Evolutionary conservation across 2,329 filamentous ascomycete species (phyloP), one percentile per base, ranked within the genome.

Genomic region (Saccharata proteae): DNA sequence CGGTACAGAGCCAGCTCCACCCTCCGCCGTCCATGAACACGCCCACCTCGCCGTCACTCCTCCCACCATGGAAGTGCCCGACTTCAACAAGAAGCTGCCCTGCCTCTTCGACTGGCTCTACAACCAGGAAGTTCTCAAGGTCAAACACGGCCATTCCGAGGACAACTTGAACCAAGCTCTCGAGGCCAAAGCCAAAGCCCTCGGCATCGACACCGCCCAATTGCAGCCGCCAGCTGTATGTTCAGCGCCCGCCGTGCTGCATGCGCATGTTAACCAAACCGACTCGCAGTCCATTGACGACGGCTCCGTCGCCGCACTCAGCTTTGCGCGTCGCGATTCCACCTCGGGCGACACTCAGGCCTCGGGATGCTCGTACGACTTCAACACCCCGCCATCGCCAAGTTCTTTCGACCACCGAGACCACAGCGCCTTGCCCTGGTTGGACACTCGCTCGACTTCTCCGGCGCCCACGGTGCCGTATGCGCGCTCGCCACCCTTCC

Each of bases 81-180:
- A n/a, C n/a, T n/a, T n/a, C n/a, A n/a, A n/a, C n/a, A n/a, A n/a
- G n/a, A n/a, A n/a, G n/a, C n/a, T n/a, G n/a, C n/a, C n/a, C n/a
- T n/a, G n/a, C n/a, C n/a, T n/a, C 23, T 28, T 35, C 17, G 33
- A 27, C 19, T 24, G 25, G 28, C 23, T 35, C 16, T 36, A 32
- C 29, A 29, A 36, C 20, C 28, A 29, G 16, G 34, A 36, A 16
- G 34, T 29, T 11, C 29, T 36, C 7, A 32, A 32, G 34, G 29
- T 36, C 29, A 32, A 32, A 29, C 26, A 32, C 25, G 34, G 34
- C 34, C 34, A 36, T 29, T 29, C 29, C 11, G 34, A 36, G 14
- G 34, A 36, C 21, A 21, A 20, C 19, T 29, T 36, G 16, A 29
- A 36, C 29, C 23, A 29, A 6, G 25, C 26, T 26, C 26, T 36